Percentiles rank a stretch among this genome's conserved stretches.
These are phyloP conservation scores for Neolentinus lepideus DNA, from an alignment of 1,284 basidiomycete genomes.

Conservation along the genomic window DNA sequence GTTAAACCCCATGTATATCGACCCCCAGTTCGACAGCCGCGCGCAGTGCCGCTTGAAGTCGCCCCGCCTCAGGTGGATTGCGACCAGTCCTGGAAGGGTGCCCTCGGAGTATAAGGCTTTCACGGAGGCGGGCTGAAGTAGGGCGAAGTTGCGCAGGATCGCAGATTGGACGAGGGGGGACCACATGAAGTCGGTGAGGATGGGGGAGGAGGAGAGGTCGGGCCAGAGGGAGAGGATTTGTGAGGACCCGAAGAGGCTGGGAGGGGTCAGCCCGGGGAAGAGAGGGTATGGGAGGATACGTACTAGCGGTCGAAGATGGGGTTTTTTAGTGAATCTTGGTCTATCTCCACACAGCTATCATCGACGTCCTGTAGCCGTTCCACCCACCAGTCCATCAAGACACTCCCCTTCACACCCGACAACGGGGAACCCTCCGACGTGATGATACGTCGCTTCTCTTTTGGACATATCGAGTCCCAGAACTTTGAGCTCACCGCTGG, in stretches of 20 bases:
- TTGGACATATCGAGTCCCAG: conserved; percentile 30
- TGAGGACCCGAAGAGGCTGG: conserved; percentile 13
- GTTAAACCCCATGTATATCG: conserved; percentile 35
- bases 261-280: not conserved
- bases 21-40: conserved; percentile 32
- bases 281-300: conserved; percentile 6
- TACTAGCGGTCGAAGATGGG: conserved; percentile 27
- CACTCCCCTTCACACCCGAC: conserved; percentile 9
- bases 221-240: conserved; percentile 29
- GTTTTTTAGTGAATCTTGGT: conserved; percentile 7
- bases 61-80: conserved; percentile 53
- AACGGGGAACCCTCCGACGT: conserved; percentile 18
- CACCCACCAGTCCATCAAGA: conserved; percentile 13
- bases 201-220: conserved; percentile 26
- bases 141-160: conserved; percentile 23
- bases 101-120: conserved; percentile 8
- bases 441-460: conserved; percentile 13
- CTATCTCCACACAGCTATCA: conserved; percentile 13
- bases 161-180: conserved; percentile 29
- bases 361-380: conserved; percentile 7
- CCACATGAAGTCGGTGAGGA: conserved; percentile 30
- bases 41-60: conserved; percentile 49
- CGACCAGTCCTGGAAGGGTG: conserved; percentile 35
- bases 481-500: conserved; percentile 26
- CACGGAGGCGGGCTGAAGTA: conserved; percentile 19